Evolutionary conservation across 495 filamentous ascomycete species (phyloP), one percentile per base, ranked within the genome.

Genomic region (Annulohypoxylon stygium): DNA sequence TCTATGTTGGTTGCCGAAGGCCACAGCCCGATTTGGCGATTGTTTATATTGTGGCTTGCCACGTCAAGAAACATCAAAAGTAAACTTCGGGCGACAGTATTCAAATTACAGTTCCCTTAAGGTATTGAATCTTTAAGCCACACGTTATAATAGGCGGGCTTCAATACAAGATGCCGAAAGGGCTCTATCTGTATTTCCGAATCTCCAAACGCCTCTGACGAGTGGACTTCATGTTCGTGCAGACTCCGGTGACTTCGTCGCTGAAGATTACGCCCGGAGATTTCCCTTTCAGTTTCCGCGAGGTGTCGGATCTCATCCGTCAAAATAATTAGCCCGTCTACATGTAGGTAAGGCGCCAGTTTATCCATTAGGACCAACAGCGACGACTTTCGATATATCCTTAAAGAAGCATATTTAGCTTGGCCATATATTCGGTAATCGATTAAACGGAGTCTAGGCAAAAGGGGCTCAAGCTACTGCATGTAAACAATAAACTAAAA

Each of bases 401-500:
- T 45, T 45, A 16, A 20, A 14, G 4, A 23, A 11, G 50, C 50
- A 53, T 53, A 12, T 53, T 14, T 53, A 30, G 14, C 20, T 23
- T 23, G 30, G 12, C n/a, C 14, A 14, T 54, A 51, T 18, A 20
- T 26, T 51, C 20, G 18, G 10, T 20, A 47, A 47, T 47, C 18
- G 43, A 47, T 9, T 26, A 51, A 14, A 26, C 48, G 20, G 23
- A 20, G 43, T 20, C 16, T 18, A 20, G 43, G n/a, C n/a, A 47
- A 18, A 47, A 47, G 43, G 43, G 43, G 43, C 43, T 47, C 43
- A 2, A 47, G 43, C 43, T 59, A 8, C 47, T 68, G 4, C 58
- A 34, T 54, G 65, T 36, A 54, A 26, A 54, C 1, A 57, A 57
- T 0, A 37, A 57, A 36, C 67, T 69, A 69, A 69, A 63, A 48